A percentile compares a stretch with the other conserved stretches of the same genome.
phyloP scores from a whole-genome alignment of 2,329 filamentous ascomycete genomes.

The Cadophora luteo-olivacea region DNA sequence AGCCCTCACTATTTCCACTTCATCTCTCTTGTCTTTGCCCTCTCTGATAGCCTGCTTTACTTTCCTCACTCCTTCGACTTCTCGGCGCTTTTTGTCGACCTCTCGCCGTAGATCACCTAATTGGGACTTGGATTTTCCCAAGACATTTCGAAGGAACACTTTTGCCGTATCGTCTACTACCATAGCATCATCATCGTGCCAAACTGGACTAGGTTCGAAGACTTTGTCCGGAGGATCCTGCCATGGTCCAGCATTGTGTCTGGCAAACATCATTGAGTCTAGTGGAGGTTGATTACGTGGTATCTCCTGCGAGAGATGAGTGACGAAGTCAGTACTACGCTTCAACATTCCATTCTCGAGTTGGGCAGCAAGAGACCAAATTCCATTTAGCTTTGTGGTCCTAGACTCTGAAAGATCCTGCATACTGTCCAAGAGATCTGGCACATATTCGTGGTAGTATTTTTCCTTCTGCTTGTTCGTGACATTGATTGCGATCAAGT shows the following conservation, averaged over 20 bases:
- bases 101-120: slow-evolving; percentile 81
- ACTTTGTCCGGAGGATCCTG: slow-evolving; percentile 83
- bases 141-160: slow-evolving; percentile 87
- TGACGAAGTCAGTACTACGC: slow-evolving; percentile 74
- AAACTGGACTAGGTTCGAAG: slow-evolving; percentile 95
- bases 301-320: slow-evolving; percentile 80
- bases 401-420: slow-evolving; percentile 94
- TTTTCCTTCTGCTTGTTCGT: slow-evolving; percentile 97
- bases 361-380: slow-evolving; percentile 82
- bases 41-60: slow-evolving; percentile 79
- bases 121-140: slow-evolving; percentile 88
- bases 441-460: slow-evolving; percentile 97
- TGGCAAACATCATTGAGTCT: slow-evolving; percentile 97
- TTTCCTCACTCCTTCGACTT: slow-evolving; percentile 80
- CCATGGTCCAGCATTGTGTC: slow-evolving; percentile 84
- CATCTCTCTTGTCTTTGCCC: slow-evolving; percentile 86
- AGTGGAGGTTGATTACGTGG: slow-evolving; percentile 85
- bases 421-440: slow-evolving; percentile 89
- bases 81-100: slow-evolving; percentile 82
- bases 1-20: slow-evolving; percentile 82
- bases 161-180: slow-evolving; percentile 86
- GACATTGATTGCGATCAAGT: slow-evolving; percentile 93
- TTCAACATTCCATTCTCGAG: slow-evolving; percentile 83
- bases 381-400: slow-evolving; percentile 79
- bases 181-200: slow-evolving; percentile 92